Conservation (phyloP, 768 basidiomycete species). For the Agaricus bisporus region DNA sequence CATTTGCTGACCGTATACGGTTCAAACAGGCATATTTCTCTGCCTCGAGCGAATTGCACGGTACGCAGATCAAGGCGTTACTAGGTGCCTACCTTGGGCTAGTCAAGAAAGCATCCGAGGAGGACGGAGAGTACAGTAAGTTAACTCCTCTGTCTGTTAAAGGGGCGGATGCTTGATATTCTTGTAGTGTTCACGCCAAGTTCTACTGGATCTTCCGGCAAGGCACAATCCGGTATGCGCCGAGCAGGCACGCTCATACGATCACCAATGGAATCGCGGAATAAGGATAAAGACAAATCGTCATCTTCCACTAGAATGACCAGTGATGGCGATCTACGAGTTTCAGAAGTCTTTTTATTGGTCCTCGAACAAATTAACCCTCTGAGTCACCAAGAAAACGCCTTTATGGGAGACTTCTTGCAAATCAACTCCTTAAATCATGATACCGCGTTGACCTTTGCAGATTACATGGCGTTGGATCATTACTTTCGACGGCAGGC, state of each 20-base stretch:
- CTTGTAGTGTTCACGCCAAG: constrained; percentile 40
- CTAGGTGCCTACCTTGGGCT: constrained; percentile 50
- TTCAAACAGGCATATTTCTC: constrained; percentile 79
- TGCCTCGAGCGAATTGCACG: constrained; percentile 76
- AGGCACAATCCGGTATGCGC: constrained; percentile 55
- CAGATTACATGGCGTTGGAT: constrained; percentile 92
- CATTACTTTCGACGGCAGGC: constrained; percentile 93
- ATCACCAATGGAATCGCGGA: constrained; percentile 59
- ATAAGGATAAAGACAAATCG: constrained; percentile 45
- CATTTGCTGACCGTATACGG: constrained; percentile 1
- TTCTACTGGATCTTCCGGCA: constrained; percentile 35
- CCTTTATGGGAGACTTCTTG: constrained; percentile 87
- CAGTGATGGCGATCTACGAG: constrained; percentile 20
- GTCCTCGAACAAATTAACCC: constrained; percentile 72
- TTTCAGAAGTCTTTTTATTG: constrained; percentile 60
- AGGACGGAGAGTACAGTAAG: constrained; percentile 70
- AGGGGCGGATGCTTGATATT: background rate
- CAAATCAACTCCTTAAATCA: constrained; percentile 55
- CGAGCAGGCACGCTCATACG: constrained; percentile 85
- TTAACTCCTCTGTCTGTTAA: background rate
- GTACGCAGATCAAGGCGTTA: constrained; percentile 70
- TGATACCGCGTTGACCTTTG: constrained; percentile 83
- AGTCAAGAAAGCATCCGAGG: constrained; percentile 65
- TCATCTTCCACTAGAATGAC: background rate
- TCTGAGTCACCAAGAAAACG: constrained; percentile 76